Base-by-base conservation (phyloP, 1,284 basidiomycete genomes). In the Leccinum fallax region DNA sequence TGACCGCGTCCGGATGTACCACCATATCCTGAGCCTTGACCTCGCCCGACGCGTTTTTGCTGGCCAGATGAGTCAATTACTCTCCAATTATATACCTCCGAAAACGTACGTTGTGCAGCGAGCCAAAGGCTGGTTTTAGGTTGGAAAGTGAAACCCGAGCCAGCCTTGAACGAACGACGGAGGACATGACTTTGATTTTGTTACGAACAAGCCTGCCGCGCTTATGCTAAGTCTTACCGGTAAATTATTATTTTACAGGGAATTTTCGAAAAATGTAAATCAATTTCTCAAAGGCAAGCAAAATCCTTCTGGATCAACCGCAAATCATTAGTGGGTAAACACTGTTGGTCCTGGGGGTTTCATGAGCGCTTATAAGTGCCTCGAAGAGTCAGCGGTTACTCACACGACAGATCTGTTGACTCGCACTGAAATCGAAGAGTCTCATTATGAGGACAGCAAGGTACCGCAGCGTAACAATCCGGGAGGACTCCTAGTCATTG, bases 11-110 rank as follows among this genome's bases (percentile, higher is more conserved):
- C 95, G 4, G 95, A 89, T 0, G 95, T 98, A 61, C 94, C 91
- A 69, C 97, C 97, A 67, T 93, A 86, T 32, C 91, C 92, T 1
- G 94, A 95, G 21, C 92, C 92, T 77, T 93, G 90, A 75, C 97
- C 97, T 73, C 97, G 85, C 76, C 97, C 97, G 48, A 97, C 85
- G 73, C 97, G 92, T 85, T 95, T 95, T 87, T 92, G 88, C 95
- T 95, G 58, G 28, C 30, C 4, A 61, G 55, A 55, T 28, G 16
- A 26, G 43, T 63, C 28, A 65, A n/a, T 52, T 49, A 54, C 19
- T 28, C 32, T 26, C 40, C 4, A 10, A 9, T 16, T 11, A 9
- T 28, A 58, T 19, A 30, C 16, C 11, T 38, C 30, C 21, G 24
- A 7, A 7, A 49, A 66, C 79, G 63, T 66, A 89, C 89, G 60